These are phyloP conservation scores for Falciphora oryzae DNA, from an alignment of 2,329 filamentous ascomycete species.

Conservation along the genomic window DNA sequence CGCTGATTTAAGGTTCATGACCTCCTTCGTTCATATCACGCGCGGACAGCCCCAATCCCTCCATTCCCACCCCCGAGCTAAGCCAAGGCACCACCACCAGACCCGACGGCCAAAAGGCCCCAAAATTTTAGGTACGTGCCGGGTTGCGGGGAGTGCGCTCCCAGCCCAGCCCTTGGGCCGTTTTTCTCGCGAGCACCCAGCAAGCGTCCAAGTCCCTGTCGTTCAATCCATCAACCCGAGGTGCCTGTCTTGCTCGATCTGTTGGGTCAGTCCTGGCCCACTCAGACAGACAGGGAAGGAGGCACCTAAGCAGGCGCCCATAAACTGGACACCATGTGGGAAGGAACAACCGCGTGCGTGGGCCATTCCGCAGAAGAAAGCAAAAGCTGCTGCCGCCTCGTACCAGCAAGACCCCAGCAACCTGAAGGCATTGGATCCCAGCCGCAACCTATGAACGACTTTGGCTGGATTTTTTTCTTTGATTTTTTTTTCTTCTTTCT, in stretches of 20 bases:
- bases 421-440: neutral
- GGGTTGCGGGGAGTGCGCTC: neutral
- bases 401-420: neutral
- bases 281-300: neutral
- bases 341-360: neutral
- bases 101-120: neutral
- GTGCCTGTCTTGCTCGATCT: neutral
- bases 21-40: neutral
- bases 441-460: conserved; percentile 1
- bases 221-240: neutral
- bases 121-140: neutral
- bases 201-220: neutral
- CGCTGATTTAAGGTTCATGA: neutral
- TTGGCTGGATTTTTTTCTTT: neutral
- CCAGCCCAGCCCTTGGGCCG: neutral
- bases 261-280: neutral
- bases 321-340: neutral
- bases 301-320: neutral
- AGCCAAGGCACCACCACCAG: neutral
- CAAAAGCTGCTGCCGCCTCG: neutral
- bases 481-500: neutral
- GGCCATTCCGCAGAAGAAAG: neutral
- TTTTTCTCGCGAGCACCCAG: neutral
- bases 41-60: neutral
- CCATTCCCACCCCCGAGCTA: neutral